Base-by-base conservation (phyloP, 75 land plant genomes). In the Gnetum montanum region DNA sequence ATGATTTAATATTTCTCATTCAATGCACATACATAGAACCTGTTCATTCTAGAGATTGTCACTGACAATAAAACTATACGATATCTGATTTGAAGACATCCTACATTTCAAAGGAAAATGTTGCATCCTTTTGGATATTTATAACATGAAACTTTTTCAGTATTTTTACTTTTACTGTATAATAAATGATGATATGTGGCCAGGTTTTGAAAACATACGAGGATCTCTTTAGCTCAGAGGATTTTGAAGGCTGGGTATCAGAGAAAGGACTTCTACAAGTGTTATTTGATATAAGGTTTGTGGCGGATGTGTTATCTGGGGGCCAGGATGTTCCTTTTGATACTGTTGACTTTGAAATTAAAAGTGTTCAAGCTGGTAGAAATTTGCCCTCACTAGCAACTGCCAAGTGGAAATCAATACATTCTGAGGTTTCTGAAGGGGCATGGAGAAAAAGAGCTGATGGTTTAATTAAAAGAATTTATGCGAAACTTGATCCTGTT, bases 211-310 rank as follows among this genome's bases (percentile, higher is more conserved):
- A 36, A 22, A 70, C 69, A 24, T 95, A 95, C 65, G 86, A 62
- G 28, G 65, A 69, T 24, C 57, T 80, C 19, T 67, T 75, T 7
- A 28, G 45, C 30, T 48, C 50, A 12, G 61, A 79, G 41, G 66
- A 47, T 36, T 29, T 55, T 61, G 70, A 47, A 53, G 18, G 61
- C 45, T 82, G 63, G 69, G 68, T 90, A 33, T 83, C 99, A 41
- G 99, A 90, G 56, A 95, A 83, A 67, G 99, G 99, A 31, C 52
- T 83, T 60, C 58, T 95, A 57, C 99, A 95, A 68, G 59, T 90
- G 36, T 34, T 95, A 53, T 75, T 95, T 64, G 99, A 95, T 49
- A 26, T 95, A 31, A 75, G 70, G 49, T 95, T 86, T 58, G 31
- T 66, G 53, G 77, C 76, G 51, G 99, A 95, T 67, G 69, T 95